Base-by-base conservation (phyloP, 2,329 filamentous ascomycete species). In the Gnomoniopsis smithogilvyi region DNA sequence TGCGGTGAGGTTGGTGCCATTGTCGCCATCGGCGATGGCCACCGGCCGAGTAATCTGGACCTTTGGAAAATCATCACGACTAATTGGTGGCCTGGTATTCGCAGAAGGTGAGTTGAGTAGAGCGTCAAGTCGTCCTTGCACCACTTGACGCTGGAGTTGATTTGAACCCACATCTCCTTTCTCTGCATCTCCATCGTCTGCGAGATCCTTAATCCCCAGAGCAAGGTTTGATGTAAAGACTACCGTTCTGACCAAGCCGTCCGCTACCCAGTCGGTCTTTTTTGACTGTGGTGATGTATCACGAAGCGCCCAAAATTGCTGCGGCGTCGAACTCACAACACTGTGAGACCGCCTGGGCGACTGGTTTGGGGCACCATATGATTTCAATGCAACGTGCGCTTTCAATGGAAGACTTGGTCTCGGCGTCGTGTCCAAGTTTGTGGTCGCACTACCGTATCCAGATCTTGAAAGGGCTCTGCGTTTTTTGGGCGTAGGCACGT, bases 401-500 rank as follows among this genome's bases (percentile, higher is more conserved):
- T 49, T 7, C 14, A 46, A 7, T 15, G 3, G 14, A 19, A 38
- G 8, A 38, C 3, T 49, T 19, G 43, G 36, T 12, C 22, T 54
- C 3, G 15, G 15, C 3, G 6, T 30, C 19, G n/a, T 21, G 19
- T 46, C 41, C 24, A 3, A 12, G 3, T 21, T 22, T 41, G 60
- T 22, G n/a, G 21, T 26, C 19, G 51, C 48, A 12, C 50, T 15
- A 21, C 36, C 19, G 15, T 11, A 24, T 7, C 47, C 30, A 10
- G 41, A 24, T 26, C 24, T n/a, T 51, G 51, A 47, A 15, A 46
- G 12, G 12, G 7, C 33, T 50, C 33, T 62, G 50, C 68, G 67
- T 62, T 79, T 76, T 63, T 72, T 73, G 53, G 75, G 76, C 14
- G 77, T 83, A 54, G 75, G 68, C 65, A 79, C 73, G 50, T 71